These are phyloP conservation scores for sunflower (Helianthus annuus) DNA, from an alignment of 129 eudicot species.

Conservation along the genomic window HanXRQr2.0-SUNRISE NC_035447.2:1769405-1769904, in stretches of 20 bases:
- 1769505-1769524: not conserved
- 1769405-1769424: no score
- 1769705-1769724: constrained; percentile 72
- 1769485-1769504: not conserved
- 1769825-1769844: constrained; percentile 25
- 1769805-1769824: constrained; percentile 38
- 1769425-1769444: no score
- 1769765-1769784: constrained; percentile 24
- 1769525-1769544: not conserved
- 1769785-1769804: constrained; percentile 21
- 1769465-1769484: no score
- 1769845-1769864: constrained; percentile 36
- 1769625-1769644: constrained; percentile 26
- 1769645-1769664: constrained; percentile 43
- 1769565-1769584: constrained; percentile 20
- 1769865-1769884: constrained; percentile 43
- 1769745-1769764: constrained; percentile 32
- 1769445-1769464: no score
- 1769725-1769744: constrained; percentile 21
- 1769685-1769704: constrained; percentile 47
- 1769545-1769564: constrained; percentile 14
- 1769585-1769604: not conserved
- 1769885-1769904: constrained; percentile 19
- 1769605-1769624: not conserved
- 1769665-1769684: constrained; percentile 42